These are phyloP conservation scores for Suillus fuscotomentosus DNA, from an alignment of 768 basidiomycete species.

Conservation along the genomic window DNA sequence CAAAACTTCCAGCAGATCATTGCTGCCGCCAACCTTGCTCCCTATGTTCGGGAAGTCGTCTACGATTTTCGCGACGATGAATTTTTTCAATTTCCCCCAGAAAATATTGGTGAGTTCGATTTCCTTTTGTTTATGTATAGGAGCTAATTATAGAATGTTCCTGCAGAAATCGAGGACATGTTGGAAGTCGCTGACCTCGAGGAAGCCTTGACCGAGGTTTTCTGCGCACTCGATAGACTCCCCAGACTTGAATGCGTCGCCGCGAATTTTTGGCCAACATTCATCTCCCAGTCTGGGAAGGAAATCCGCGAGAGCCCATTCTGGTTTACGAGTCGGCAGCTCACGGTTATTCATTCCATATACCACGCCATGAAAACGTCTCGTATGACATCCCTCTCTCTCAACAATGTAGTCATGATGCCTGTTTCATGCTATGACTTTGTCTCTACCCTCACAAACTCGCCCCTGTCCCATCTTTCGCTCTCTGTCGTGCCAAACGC, in stretches of 20 bases:
- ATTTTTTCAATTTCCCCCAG: conserved; percentile 21
- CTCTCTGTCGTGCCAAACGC: conserved; percentile 31
- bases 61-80: conserved; percentile 28
- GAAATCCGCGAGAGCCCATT: conserved; percentile 28
- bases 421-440: conserved; percentile 26
- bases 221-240: conserved; percentile 19
- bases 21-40: conserved; percentile 19
- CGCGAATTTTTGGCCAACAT: conserved; percentile 32
- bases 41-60: conserved; percentile 26
- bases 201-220: conserved; percentile 25
- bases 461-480: conserved; percentile 29
- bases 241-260: conserved; percentile 19
- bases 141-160: neutral
- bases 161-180: conserved; percentile 21
- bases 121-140: neutral
- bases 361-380: conserved; percentile 22
- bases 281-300: conserved; percentile 19
- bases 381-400: conserved; percentile 18
- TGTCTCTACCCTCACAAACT: conserved; percentile 21
- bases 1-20: conserved; percentile 24
- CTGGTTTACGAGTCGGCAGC: conserved; percentile 31
- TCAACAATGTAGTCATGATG: conserved; percentile 27
- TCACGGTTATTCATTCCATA: conserved; percentile 21
- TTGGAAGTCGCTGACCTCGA: conserved; percentile 32
- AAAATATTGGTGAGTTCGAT: conserved; percentile 11